Base-by-base conservation (phyloP, 108 stramenopile genomes). In the Pseudonitzschia delicatissima region DNA sequence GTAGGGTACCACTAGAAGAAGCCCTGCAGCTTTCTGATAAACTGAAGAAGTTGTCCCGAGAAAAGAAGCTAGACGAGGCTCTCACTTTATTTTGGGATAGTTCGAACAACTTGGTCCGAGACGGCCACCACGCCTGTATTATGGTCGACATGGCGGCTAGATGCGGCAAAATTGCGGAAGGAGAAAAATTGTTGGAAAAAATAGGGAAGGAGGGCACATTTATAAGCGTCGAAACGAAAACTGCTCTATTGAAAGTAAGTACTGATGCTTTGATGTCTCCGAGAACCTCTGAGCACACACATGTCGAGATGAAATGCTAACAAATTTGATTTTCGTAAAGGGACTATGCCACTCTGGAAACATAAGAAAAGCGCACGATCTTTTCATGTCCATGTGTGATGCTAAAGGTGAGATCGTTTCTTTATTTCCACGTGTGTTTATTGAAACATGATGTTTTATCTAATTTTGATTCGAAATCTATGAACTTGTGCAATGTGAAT, bases 121-220 rank as follows among this genome's bases (percentile, higher is more conserved):
- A 94, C 69, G 77, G 58, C 3, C 88, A 91, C 60, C 93, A 94
- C 77, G 84, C 81, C 9, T 85, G 87, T 69, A 90, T 87, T 25
- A 73, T 88, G n/a, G 66, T 94, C 0, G 93, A 94, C 58, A 91
- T 86, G 60, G 82, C 85, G 64, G 81, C 87, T 15, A 63, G 90
- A 62, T 91, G 93, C 67, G 93, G 93, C 15, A 72, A 81, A 20
- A 77, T 91, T 6, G 15, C 45, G 51, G 71, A 81, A 45, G 78
- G 77, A 18, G 69, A 86, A 51, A 49, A 64, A 34, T 31, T 82
- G n/a, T 32, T 78, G 0, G 51, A 69, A 29, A 44, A 58, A 17
- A n/a, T 65, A 36, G 35, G 18, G 50, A 52, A 45, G 11, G 37
- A 26, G 33, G 70, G 57, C 34, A 70, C 37, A 29, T 17, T 45